Evolutionary conservation across 1,139 yeast genomes (phyloP), one percentile per base, ranked within the genome.

Genomic region (Debaryomycetaceae sp.): DNA sequence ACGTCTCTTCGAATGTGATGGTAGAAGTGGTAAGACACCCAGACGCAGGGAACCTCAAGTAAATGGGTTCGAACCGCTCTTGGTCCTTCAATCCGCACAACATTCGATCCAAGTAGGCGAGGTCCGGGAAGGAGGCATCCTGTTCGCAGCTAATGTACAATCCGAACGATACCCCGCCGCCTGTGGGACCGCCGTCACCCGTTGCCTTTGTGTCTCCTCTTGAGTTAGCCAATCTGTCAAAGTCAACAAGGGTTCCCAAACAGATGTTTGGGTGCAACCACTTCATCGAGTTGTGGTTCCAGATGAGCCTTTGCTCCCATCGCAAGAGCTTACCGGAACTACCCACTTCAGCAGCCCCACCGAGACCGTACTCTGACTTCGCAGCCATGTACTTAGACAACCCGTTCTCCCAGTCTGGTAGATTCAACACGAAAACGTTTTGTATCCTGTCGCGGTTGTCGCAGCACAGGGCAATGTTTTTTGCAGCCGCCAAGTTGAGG

Each of bases 61-160:
- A 54, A 26, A 49, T 39, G 1, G 51, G 42, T 22, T 39, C 41
- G 18, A 33, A 18, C 5, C 32, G 23, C 2, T 33, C 35, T n/a
- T 43, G 40, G 4, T 27, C 18, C 10, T 33, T 29, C 8, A 29
- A 23, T 16, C 14, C 19, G 3, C 27, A 26, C 23, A 43, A 45
- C 15, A 50, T 39, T 5, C 44, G 40, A 11, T 44, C 40, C 18
- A 51, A 42, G 4, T 32, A 29, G 15, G 33, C 37, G 31, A 51
- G 35, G 4, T 44, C 32, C 0, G 71, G 70, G 29, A 62, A 48
- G n/a, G 24, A 29, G 1, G 61, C 60, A 32, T 49, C 48, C 30
- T 61, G 67, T 35, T 56, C 57, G 43, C 69, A 64, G 35, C 61
- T 58, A 12, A 64, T 49, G 18, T 53, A 51, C 37, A 64, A 40